Percentiles rank a stretch among this genome's conserved stretches.
Evolutionary conservation across 768 basidiomycete species (phyloP).

Genomic region (Mycena latifolia): DNA sequence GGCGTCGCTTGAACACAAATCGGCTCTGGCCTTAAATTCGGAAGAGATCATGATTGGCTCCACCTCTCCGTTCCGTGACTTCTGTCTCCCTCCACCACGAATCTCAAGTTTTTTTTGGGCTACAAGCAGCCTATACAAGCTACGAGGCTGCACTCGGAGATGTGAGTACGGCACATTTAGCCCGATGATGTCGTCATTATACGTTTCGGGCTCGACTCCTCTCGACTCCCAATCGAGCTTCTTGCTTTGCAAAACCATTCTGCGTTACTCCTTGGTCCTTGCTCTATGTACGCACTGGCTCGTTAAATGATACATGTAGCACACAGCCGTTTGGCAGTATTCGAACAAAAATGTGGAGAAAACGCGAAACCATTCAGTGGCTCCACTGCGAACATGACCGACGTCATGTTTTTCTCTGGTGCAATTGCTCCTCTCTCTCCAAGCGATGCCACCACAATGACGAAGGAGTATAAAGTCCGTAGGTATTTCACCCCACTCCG

Average conservation of each 20-base stretch:
- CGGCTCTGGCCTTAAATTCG: neutral
- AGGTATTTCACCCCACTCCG: neutral
- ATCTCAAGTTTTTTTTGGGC: no score
- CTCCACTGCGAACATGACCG: conserved; percentile 28
- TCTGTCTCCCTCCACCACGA: neutral
- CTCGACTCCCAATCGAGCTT: conserved; percentile 6
- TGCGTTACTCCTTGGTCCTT: no score
- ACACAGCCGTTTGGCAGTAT: no score
- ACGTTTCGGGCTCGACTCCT: neutral
- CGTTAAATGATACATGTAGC: no score
- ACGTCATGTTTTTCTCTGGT: conserved; percentile 26
- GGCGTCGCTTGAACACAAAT: no score
- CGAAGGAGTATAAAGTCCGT: conserved; percentile 27
- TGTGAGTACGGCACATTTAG: no score
- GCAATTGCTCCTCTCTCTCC: conserved; percentile 29
- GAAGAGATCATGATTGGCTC: neutral
- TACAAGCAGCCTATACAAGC: no score
- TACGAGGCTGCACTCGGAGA: no score
- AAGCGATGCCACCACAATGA: conserved; percentile 41
- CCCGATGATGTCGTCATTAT: conserved; percentile 22
- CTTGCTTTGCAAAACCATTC: neutral
- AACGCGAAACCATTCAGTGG: neutral
- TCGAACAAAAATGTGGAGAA: neutral
- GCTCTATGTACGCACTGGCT: no score
- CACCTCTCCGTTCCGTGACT: neutral